A percentile compares a stretch with the other conserved stretches of the same genome.
phyloP scores from a whole-genome alignment of 2,329 filamentous ascomycete genomes.

The Penicillium polonicum region DNA sequence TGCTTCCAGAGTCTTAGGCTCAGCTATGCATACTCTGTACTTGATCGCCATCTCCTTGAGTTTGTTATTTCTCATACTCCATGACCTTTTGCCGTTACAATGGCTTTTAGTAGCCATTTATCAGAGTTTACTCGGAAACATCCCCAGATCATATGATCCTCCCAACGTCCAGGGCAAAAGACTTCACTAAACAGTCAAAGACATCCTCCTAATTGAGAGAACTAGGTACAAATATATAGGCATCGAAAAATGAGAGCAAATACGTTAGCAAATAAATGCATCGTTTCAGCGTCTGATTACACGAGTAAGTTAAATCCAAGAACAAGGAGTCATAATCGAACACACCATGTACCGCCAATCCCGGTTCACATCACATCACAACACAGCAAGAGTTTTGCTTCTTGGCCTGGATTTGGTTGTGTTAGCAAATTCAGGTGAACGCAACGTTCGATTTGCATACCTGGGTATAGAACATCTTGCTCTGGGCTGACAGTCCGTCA shows the following conservation, averaged over 20 bases:
- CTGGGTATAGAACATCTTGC: constrained; percentile 93
- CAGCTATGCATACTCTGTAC: too few relatives aligned
- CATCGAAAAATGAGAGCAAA: background rate
- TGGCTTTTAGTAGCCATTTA: background rate
- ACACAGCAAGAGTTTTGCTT: constrained; percentile 77
- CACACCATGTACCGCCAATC: background rate
- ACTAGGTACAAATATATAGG: background rate
- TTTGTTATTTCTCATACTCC: too few relatives aligned
- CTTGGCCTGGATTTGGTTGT: constrained; percentile 58
- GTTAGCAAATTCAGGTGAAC: background rate
- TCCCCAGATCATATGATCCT: background rate
- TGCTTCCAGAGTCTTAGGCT: background rate
- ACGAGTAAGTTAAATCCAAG: constrained; percentile 15
- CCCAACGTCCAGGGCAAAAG: background rate
- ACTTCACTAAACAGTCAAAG: background rate
- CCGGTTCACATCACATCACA: constrained; percentile 62
- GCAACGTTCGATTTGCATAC: constrained; percentile 39
- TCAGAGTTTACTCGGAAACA: background rate
- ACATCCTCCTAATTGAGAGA: background rate
- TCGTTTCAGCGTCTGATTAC: constrained; percentile 15
- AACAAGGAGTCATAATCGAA: constrained; percentile 1
- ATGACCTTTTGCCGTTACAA: too few relatives aligned
- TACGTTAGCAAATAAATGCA: constrained; percentile 5
- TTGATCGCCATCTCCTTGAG: background rate
- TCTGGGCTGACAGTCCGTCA: constrained; percentile 82